phyloP scores from a whole-genome alignment of 768 basidiomycete genomes.

The Lanmaoa pseudosensibilis region DNA sequence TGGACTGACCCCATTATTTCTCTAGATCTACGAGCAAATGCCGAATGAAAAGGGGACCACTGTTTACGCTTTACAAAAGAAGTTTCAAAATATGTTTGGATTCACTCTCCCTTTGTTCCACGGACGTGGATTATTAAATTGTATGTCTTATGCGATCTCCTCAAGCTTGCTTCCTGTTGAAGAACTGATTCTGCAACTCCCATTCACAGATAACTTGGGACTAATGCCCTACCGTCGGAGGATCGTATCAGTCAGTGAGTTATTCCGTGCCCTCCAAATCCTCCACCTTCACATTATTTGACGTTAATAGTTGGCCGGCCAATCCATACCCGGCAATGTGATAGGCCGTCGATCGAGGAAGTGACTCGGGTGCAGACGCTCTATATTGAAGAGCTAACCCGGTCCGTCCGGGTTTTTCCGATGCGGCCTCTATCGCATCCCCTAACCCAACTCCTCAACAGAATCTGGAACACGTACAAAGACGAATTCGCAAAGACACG shows the following conservation, averaged over 20 bases:
- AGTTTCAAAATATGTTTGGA: slow-evolving; percentile 89
- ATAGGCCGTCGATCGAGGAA: slow-evolving; percentile 81
- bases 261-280: background rate
- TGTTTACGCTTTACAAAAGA: slow-evolving; percentile 81
- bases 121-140: slow-evolving; percentile 92
- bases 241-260: slow-evolving; percentile 96
- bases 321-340: slow-evolving; percentile 72
- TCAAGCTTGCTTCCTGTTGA: background rate
- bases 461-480: slow-evolving; percentile 97
- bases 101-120: slow-evolving; percentile 98
- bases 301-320: slow-evolving; percentile 75
- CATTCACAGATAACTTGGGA: slow-evolving; percentile 78
- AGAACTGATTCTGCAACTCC: background rate
- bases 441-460: slow-evolving; percentile 32
- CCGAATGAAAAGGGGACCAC: slow-evolving; percentile 92
- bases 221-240: slow-evolving; percentile 93
- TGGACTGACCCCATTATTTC: background rate
- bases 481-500: slow-evolving; percentile 87
- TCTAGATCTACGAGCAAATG: slow-evolving; percentile 94
- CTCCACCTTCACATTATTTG: background rate
- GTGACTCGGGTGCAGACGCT: slow-evolving; percentile 73
- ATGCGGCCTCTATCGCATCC: background rate
- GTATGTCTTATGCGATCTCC: slow-evolving; percentile 46
- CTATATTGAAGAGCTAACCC: slow-evolving; percentile 90
- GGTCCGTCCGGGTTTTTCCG: slow-evolving; percentile 49